Evolutionary conservation across 768 basidiomycete genomes (phyloP).

Genomic region (Coprinopsis cinerea): DNA sequence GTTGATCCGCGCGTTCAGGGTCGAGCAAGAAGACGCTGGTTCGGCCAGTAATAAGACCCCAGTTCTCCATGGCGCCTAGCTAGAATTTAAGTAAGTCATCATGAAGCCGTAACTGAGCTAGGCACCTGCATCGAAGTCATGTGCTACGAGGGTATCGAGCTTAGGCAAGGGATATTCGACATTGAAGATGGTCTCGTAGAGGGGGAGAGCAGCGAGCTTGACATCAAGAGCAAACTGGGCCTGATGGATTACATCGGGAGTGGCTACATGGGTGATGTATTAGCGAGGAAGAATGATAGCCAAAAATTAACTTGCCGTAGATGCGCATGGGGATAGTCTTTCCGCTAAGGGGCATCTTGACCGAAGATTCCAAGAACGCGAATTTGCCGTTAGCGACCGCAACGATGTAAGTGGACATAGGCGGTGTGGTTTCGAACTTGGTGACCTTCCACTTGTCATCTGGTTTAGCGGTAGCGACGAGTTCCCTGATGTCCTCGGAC

Average conservation of each 20-base stretch:
- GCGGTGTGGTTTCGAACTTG: conserved; percentile 74
- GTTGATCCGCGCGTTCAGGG: conserved; percentile 63
- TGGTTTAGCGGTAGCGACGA: conserved; percentile 37
- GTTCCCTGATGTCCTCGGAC: conserved; percentile 27
- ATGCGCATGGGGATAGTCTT: conserved; percentile 78
- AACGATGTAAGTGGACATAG: conserved; percentile 86
- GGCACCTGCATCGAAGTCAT: conserved; percentile 81
- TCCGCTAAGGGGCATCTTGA: conserved; percentile 73
- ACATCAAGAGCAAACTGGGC: conserved; percentile 85
- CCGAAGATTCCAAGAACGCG: conserved; percentile 64
- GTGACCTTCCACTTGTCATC: conserved; percentile 72
- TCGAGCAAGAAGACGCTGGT: conserved; percentile 79
- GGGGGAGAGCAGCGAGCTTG: conserved; percentile 71
- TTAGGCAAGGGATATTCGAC: conserved; percentile 92
- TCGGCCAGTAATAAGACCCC: conserved; percentile 88
- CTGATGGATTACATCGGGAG: conserved; percentile 76
- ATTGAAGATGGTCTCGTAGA: conserved; percentile 92
- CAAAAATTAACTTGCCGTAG: conserved; percentile 47
- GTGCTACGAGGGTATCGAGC: conserved; percentile 85
- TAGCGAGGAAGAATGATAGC: not conserved
- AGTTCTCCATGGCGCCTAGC: conserved; percentile 88
- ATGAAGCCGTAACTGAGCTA: not conserved
- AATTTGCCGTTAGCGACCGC: conserved; percentile 84
- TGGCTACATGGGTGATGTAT: conserved; percentile 50
- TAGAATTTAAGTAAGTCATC: conserved; percentile 5